Evolutionary conservation across 164 flowering plant genomes (phyloP).

Genomic region (Buxus sempervirens): DNA sequence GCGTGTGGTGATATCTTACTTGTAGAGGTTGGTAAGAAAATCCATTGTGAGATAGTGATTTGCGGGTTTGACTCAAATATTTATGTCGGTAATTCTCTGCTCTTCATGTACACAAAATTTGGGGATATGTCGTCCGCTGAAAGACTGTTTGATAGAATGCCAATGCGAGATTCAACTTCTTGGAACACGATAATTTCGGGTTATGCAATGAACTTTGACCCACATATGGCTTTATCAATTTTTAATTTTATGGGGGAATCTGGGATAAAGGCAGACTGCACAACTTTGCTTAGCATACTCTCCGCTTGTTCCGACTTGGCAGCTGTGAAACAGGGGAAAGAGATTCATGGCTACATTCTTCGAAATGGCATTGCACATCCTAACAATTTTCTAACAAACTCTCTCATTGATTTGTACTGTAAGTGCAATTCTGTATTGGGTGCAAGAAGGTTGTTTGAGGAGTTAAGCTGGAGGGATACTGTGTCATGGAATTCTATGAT

Average conservation of each 20-base stretch:
- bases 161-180: constrained; percentile 38
- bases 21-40: constrained; percentile 29
- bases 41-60: constrained; percentile 39
- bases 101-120: constrained; percentile 40
- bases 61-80: constrained; percentile 36
- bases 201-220: constrained; percentile 30
- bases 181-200: constrained; percentile 50
- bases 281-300: constrained; percentile 33
- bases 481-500: constrained; percentile 30
- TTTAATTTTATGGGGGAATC: constrained; percentile 20
- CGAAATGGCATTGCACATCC: constrained; percentile 16
- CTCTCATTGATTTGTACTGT: constrained; percentile 42
- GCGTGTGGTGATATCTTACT: constrained; percentile 43
- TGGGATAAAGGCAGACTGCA: constrained; percentile 30
- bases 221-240: constrained; percentile 25
- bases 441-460: constrained; percentile 25
- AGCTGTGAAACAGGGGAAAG: constrained; percentile 29
- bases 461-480: constrained; percentile 13
- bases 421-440: constrained; percentile 21
- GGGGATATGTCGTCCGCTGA: constrained; percentile 32
- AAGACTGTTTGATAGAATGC: constrained; percentile 45
- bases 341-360: constrained; percentile 33
- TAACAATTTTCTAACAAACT: constrained; percentile 25
- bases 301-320: constrained; percentile 31
- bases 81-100: constrained; percentile 43